A percentile compares a stretch with the other conserved stretches of the same genome.
Evolutionary conservation across 192 early-diverging fungal genomes (phyloP).

Genomic region (Coemansia erecta): DNA sequence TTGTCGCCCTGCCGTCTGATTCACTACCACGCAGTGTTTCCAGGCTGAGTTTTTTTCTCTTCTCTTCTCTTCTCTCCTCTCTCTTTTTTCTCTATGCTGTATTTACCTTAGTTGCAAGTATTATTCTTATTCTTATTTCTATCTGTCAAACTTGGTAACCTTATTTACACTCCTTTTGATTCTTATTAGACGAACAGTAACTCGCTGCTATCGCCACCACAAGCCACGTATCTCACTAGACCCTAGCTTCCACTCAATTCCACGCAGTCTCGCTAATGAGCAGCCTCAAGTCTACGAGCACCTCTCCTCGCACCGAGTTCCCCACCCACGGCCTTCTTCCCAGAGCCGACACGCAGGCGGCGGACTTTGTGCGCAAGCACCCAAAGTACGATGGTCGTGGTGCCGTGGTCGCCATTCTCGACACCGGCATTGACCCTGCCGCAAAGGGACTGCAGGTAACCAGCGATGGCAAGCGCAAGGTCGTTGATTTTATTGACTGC

Average conservation of each 20-base stretch:
- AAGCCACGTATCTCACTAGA: not conserved
- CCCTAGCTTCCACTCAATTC: too few relatives aligned
- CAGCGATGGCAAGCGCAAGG: conserved; percentile 84
- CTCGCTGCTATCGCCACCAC: not conserved
- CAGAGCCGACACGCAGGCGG: conserved; percentile 79
- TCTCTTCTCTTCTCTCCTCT: not conserved
- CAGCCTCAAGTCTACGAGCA: not conserved
- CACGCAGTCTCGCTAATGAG: not conserved
- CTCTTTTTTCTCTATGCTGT: not conserved
- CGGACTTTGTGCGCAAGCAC: conserved; percentile 75
- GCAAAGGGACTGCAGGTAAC: conserved; percentile 85
- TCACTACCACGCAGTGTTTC: not conserved
- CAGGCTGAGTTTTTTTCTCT: conserved; percentile 2
- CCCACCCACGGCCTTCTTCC: conserved; percentile 66
- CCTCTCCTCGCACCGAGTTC: conserved; percentile 63
- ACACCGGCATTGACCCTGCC: conserved; percentile 94
- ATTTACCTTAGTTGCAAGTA: not conserved
- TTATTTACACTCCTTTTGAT: not conserved
- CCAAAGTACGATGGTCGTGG: conserved; percentile 85
- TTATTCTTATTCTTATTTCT: not conserved
- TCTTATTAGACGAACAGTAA: too few relatives aligned
- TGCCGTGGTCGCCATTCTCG: conserved; percentile 85
- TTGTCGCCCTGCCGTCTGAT: not conserved
- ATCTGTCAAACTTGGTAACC: not conserved
- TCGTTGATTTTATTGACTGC: conserved; percentile 94